A percentile compares a stretch with the other conserved stretches of the same genome.
These are phyloP conservation scores for Zizania palustris DNA, from an alignment of 202 grass and related monocot species.

Conservation along the genomic window DNA sequence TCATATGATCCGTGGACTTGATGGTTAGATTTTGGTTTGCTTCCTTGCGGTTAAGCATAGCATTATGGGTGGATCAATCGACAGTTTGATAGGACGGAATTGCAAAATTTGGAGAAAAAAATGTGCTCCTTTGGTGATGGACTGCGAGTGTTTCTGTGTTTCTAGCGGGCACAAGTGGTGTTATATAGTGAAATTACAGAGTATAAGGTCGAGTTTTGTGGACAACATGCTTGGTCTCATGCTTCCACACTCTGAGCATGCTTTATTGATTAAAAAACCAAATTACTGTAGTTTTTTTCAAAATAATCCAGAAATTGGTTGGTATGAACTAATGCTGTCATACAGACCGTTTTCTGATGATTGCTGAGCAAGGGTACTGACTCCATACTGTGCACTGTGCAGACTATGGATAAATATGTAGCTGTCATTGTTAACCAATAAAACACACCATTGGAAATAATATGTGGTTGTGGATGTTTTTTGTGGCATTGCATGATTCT, in stretches of 20 bases:
- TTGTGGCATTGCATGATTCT: not conserved
- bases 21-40: not conserved
- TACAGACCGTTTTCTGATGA: not conserved
- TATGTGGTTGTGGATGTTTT: not conserved
- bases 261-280: not conserved
- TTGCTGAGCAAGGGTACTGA: not conserved
- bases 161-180: not conserved
- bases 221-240: not conserved
- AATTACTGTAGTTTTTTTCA: not conserved
- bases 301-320: conserved; percentile 5
- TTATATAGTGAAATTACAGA: not conserved
- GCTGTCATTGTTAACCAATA: not conserved
- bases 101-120: not conserved
- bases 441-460: not conserved
- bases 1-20: conserved; percentile 31
- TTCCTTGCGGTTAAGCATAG: not conserved
- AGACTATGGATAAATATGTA: not conserved
- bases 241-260: not conserved
- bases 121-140: not conserved
- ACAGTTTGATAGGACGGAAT: not conserved
- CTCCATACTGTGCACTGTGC: not conserved
- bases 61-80: not conserved
- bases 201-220: not conserved
- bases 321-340: not conserved
- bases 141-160: not conserved